Evolutionary conservation across 192 early-diverging fungal species (phyloP).

Genomic region (Coemansia sp.): DNA sequence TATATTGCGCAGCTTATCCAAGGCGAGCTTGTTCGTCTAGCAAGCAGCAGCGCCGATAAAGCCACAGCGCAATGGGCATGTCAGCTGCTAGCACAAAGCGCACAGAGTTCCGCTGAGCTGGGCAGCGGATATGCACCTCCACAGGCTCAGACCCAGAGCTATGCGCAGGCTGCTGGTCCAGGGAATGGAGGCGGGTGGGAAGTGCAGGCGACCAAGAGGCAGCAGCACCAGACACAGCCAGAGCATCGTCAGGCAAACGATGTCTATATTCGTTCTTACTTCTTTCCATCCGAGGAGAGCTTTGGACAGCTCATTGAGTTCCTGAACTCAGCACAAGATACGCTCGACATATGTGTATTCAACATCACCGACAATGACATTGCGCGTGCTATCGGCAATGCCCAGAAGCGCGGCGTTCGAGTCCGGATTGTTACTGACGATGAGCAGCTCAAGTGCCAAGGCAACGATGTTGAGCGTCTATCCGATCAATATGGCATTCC

Average conservation of each 20-base stretch:
- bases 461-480: slow-evolving; percentile 60
- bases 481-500: slow-evolving; percentile 52
- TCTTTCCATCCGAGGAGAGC: slow-evolving; percentile 67
- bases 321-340: slow-evolving; percentile 55
- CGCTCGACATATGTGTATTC: slow-evolving; percentile 73
- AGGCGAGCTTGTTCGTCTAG: slow-evolving; percentile 31
- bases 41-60: slow-evolving; percentile 34
- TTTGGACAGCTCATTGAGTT: slow-evolving; percentile 58
- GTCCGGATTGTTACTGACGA: slow-evolving; percentile 76
- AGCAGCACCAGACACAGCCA: slow-evolving; percentile 4
- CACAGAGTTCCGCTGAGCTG: slow-evolving; percentile 8
- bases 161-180: slow-evolving; percentile 32
- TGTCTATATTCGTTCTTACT: slow-evolving; percentile 50
- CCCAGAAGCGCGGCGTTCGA: slow-evolving; percentile 56
- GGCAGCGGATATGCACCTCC: slow-evolving; percentile 34
- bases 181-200: slow-evolving; percentile 29
- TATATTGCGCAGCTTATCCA: slow-evolving; percentile 35
- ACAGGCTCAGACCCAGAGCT: slow-evolving; percentile 14
- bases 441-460: slow-evolving; percentile 60
- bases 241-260: slow-evolving; percentile 13
- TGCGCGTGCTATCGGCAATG: slow-evolving; percentile 64
- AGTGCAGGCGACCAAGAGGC: slow-evolving; percentile 13
- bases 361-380: slow-evolving; percentile 74
- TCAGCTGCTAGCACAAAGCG: slow-evolving; percentile 29
- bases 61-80: slow-evolving; percentile 49